Percentiles rank a stretch among this genome's conserved stretches.
Evolutionary conservation across 2,329 filamentous ascomycete species (phyloP).

Genomic region (Paradendryphiella salina): DNA sequence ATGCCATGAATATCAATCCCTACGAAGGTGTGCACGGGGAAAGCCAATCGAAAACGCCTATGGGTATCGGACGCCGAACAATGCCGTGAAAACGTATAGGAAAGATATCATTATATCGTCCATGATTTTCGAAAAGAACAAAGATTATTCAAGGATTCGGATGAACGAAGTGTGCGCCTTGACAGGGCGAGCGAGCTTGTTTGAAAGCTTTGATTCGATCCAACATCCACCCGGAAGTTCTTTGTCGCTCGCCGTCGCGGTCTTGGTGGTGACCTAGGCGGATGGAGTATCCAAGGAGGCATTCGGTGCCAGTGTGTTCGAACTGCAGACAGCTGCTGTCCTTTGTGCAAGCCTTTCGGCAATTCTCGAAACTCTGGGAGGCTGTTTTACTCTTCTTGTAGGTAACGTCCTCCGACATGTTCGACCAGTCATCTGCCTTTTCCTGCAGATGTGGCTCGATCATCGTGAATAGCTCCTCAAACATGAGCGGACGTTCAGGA

Average conservation of each 20-base stretch:
- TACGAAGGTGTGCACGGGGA: too few species aligned
- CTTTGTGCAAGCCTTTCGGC: slow-evolving; percentile 34
- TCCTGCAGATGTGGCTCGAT: slow-evolving; percentile 34
- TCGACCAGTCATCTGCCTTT: slow-evolving; percentile 39
- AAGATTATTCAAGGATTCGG: slow-evolving; percentile 34
- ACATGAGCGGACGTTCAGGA: slow-evolving; percentile 36
- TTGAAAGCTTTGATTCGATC: slow-evolving; percentile 37
- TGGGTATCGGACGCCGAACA: slow-evolving; percentile 7
- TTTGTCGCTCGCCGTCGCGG: slow-evolving; percentile 25
- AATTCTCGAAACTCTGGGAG: slow-evolving; percentile 35
- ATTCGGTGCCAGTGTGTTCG: slow-evolving; percentile 36
- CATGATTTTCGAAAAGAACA: not conserved
- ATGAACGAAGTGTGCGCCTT: slow-evolving; percentile 41
- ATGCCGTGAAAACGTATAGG: slow-evolving; percentile 1
- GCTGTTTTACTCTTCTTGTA: slow-evolving; percentile 25
- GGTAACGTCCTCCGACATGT: slow-evolving; percentile 37
- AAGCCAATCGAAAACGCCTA: not conserved
- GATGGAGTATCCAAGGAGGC: slow-evolving; percentile 34
- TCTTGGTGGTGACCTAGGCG: slow-evolving; percentile 35
- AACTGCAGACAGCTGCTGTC: slow-evolving; percentile 41
- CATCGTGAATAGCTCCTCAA: slow-evolving; percentile 40
- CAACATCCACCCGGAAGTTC: slow-evolving; percentile 41
- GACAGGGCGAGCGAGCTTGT: slow-evolving; percentile 33
- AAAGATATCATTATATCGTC: slow-evolving; percentile 20
- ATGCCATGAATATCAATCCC: too few species aligned